phyloP scores from a whole-genome alignment of 2,329 filamentous ascomycete genomes.

The Epichloe aotearoae region DNA sequence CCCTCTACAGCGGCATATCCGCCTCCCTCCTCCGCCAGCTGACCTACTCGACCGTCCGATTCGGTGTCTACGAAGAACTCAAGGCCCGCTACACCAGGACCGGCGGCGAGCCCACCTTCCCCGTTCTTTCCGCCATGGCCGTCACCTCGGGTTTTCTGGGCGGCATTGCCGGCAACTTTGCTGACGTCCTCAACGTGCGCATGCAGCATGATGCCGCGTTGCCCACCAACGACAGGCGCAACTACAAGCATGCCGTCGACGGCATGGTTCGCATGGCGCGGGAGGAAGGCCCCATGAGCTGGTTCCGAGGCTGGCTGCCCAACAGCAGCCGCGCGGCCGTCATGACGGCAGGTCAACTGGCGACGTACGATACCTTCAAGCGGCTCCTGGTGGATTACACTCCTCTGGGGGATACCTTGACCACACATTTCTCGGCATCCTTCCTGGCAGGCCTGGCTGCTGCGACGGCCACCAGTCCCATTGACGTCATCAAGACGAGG shows the following conservation, averaged over 20 bases:
- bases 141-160: slow-evolving; percentile 75
- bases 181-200: slow-evolving; percentile 91
- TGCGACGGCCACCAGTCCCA: slow-evolving; percentile 71
- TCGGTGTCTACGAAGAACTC: slow-evolving; percentile 90
- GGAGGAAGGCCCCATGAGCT: slow-evolving; percentile 61
- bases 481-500: slow-evolving; percentile 81
- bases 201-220: slow-evolving; percentile 92
- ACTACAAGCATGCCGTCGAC: slow-evolving; percentile 82
- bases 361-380: slow-evolving; percentile 78
- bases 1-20: slow-evolving; percentile 83
- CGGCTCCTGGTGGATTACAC: slow-evolving; percentile 51
- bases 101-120: slow-evolving; percentile 48
- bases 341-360: slow-evolving; percentile 77
- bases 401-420: slow-evolving; percentile 53
- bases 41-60: slow-evolving; percentile 92
- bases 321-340: slow-evolving; percentile 71
- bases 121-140: slow-evolving; percentile 70
- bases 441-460: slow-evolving; percentile 72
- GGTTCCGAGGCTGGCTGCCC: slow-evolving; percentile 78
- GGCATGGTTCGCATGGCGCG: slow-evolving; percentile 78
- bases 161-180: slow-evolving; percentile 82
- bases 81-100: slow-evolving; percentile 51
- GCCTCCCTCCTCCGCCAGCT: slow-evolving; percentile 86
- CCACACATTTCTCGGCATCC: slow-evolving; percentile 65
- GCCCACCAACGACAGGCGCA: slow-evolving; percentile 57